Base-by-base conservation (phyloP, 169 alveolate genomes). In the Plasmodium adleri region DNA sequence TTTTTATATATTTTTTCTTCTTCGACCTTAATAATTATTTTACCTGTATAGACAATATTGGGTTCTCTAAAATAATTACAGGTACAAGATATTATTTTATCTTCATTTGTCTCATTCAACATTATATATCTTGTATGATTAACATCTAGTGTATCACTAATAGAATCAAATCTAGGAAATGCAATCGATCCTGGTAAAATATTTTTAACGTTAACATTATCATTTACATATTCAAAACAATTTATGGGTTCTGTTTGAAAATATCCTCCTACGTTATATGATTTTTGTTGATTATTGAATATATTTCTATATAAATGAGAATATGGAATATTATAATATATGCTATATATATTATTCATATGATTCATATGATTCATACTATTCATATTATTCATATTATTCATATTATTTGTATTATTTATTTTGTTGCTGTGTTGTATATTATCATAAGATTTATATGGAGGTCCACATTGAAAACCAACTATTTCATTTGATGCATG, bases 391-490 rank as follows among this genome's bases (percentile, higher is more conserved):
- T 80, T 59, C 7, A 28, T 8, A 50, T 2, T 3, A 47, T 45
- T 56, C 6, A 15, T 58, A 32, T 68, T 20, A 6, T 24, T 70
- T n/a, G 3, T 32, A 13, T 54, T 2, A 12, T 10, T 56, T 39
- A 9, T 39, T 3, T 0, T 6, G 7, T 39, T 8, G 0, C 10
- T 39, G 1, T 5, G 1, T 39, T 39, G 47, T 39, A 39, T 0
- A 39, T 39, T 39, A 5, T 39, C 47, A 5, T 39, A 39, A 39
- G 47, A 39, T 32, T 17, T 83, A 52, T 70, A 70, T 15, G 91
- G 83, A 4, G 91, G 91, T 5, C 91, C 91, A 59, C 91, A 83
- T 22, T 83, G 91, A 49, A 83, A 83, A 0, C 86, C 91, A 6
- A 70, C 72, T 56, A 83, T 70, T 70, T 83, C 91, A 49, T 83